A percentile compares a stretch with the other conserved stretches of the same genome.
Evolutionary conservation across 2,329 filamentous ascomycete genomes (phyloP).

Genomic region (Ophiostoma ulmi): DNA sequence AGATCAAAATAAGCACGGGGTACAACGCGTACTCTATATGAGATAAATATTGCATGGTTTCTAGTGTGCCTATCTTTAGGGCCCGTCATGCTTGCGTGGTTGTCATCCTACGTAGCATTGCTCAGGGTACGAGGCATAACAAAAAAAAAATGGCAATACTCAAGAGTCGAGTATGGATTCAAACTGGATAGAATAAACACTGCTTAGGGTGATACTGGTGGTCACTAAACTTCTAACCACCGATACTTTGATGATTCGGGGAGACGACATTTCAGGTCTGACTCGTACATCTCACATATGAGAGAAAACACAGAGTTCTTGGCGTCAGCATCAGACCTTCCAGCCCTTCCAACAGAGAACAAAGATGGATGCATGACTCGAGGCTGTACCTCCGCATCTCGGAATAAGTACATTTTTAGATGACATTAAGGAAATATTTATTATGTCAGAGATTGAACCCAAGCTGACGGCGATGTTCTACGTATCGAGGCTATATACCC

Average conservation of each 20-base stretch:
- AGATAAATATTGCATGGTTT: too few relatives aligned
- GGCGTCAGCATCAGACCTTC: slow-evolving; percentile 20
- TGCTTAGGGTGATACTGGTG: too few relatives aligned
- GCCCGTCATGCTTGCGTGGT: too few relatives aligned
- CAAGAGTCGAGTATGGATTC: too few relatives aligned
- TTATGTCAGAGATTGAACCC: background rate
- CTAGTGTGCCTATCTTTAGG: too few relatives aligned
- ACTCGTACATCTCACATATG: background rate
- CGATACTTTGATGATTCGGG: background rate
- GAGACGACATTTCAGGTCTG: background rate
- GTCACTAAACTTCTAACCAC: too few relatives aligned
- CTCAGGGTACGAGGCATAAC: too few relatives aligned
- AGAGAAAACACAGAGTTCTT: background rate
- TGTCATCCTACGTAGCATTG: too few relatives aligned
- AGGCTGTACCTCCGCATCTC: background rate
- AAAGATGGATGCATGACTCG: background rate
- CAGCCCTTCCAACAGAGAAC: background rate
- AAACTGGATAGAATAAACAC: too few relatives aligned
- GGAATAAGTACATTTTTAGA: background rate
- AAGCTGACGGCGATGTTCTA: background rate
- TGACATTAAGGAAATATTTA: background rate
- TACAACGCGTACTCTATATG: background rate
- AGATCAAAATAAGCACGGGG: background rate
- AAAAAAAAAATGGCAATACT: too few relatives aligned
- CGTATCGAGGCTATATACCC: background rate